Conservation (phyloP, 257 asterid species). For the Forsythia viridissima region DNA sequence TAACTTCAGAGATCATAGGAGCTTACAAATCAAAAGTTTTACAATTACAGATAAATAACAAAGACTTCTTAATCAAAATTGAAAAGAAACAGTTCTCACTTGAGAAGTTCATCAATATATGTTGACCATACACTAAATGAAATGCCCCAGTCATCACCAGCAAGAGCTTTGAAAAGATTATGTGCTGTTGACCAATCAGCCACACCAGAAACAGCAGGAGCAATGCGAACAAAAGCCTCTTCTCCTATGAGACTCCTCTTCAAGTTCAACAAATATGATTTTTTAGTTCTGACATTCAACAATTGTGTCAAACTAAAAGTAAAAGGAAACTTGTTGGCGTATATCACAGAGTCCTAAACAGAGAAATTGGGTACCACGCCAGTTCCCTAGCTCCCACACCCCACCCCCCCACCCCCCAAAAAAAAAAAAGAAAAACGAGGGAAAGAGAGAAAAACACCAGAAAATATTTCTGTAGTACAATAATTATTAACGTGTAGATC, state of each 20-base stretch:
- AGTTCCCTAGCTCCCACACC: background rate
- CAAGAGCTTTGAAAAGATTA: constrained; percentile 88
- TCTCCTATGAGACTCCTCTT: constrained; percentile 81
- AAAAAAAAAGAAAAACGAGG: too few species aligned
- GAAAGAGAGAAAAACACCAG: background rate
- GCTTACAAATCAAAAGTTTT: background rate
- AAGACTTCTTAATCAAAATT: background rate
- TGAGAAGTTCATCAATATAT: constrained; percentile 78
- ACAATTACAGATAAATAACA: too few species aligned
- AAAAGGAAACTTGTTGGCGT: background rate
- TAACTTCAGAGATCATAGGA: background rate
- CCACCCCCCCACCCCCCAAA: background rate
- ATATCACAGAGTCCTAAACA: background rate
- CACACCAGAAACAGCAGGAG: constrained; percentile 93
- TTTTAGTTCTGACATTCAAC: constrained; percentile 18
- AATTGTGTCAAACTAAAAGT: constrained; percentile 5
- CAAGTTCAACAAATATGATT: constrained; percentile 30
- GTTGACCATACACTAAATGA: constrained; percentile 75
- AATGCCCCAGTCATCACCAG: constrained; percentile 75
- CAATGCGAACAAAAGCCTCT: constrained; percentile 93
- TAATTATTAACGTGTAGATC: too few species aligned
- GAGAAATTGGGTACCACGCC: background rate
- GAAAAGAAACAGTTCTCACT: constrained; percentile 50
- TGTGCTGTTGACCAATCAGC: constrained; percentile 92
- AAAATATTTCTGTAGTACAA: background rate